phyloP scores from a whole-genome alignment of 2,329 filamentous ascomycete species.

The Oidium heveae region DNA sequence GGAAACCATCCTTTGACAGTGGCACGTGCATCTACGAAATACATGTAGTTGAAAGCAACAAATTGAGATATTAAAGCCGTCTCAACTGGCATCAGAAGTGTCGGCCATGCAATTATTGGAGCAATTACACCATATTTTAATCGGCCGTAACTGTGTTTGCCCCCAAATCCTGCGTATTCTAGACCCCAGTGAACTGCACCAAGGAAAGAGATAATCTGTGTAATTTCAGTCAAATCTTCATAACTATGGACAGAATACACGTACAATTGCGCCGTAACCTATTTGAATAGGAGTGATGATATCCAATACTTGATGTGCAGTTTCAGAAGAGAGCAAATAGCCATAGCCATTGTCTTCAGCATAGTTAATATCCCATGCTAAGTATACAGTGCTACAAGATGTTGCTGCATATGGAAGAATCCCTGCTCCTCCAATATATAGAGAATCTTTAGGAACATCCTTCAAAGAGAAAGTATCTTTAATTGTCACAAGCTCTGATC shows the following conservation, averaged over 20 bases:
- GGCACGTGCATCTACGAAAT: constrained; percentile 60
- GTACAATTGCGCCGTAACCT: constrained; percentile 64
- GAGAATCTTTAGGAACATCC: constrained; percentile 40
- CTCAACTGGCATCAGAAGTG: constrained; percentile 58
- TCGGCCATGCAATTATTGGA: constrained; percentile 70
- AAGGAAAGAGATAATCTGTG: constrained; percentile 69
- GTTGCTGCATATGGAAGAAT: constrained; percentile 70
- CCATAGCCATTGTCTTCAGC: constrained; percentile 31
- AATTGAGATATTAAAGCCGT: constrained; percentile 74
- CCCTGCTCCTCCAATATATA: constrained; percentile 47
- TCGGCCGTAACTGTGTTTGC: constrained; percentile 45
- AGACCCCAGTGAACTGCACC: constrained; percentile 86
- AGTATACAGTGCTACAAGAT: constrained; percentile 56
- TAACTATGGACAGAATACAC: constrained; percentile 8
- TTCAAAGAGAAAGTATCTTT: constrained; percentile 42
- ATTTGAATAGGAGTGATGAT: constrained; percentile 70
- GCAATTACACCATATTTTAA: constrained; percentile 66
- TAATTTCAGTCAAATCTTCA: constrained; percentile 1
- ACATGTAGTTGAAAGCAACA: constrained; percentile 58
- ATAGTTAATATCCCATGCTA: constrained; percentile 62
- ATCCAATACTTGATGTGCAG: constrained; percentile 45
- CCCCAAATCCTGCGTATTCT: constrained; percentile 49
- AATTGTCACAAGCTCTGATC: constrained; percentile 33
- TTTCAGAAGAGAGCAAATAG: constrained; percentile 39
- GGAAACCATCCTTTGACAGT: constrained; percentile 55